phyloP scores from a whole-genome alignment of 805 yeast genomes.

The Vanderwaltozyma tropicalis region DNA sequence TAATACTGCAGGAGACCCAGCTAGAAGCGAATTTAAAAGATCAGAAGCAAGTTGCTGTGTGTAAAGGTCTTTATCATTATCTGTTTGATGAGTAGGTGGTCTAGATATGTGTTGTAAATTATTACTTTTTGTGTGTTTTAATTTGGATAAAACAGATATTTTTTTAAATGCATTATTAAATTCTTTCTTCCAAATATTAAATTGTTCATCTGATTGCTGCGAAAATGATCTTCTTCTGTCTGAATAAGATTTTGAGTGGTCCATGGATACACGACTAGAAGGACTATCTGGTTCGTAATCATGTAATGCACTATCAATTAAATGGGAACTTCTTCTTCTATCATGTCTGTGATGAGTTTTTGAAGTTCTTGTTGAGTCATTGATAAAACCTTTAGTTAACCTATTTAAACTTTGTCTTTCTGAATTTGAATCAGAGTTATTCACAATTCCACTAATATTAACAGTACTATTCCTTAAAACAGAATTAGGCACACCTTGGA shows the following conservation, averaged over 20 bases:
- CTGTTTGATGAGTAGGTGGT: constrained; percentile 1
- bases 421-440: not conserved
- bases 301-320: not conserved
- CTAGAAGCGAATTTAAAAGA: constrained; percentile 41
- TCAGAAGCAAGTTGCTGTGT: constrained; percentile 30
- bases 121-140: constrained; percentile 6
- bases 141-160: constrained; percentile 13
- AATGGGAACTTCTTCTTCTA: not conserved
- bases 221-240: not conserved
- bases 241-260: no score
- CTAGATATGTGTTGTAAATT: constrained; percentile 1
- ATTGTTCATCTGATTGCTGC: not conserved
- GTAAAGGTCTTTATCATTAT: constrained; percentile 10
- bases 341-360: not conserved
- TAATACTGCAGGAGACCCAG: constrained; percentile 67
- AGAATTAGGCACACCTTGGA: constrained; percentile 26
- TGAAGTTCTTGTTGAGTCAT: not conserved
- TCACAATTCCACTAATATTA: not conserved
- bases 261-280: no score
- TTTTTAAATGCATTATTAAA: constrained; percentile 20
- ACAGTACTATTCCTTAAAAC: constrained; percentile 2
- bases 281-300: not conserved
- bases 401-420: not conserved
- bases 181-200: constrained; percentile 20
- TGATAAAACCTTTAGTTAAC: not conserved